These are phyloP conservation scores for Solanum hybrid DNA, from an alignment of 305 asterid species.

Conservation along the genomic window DNA sequence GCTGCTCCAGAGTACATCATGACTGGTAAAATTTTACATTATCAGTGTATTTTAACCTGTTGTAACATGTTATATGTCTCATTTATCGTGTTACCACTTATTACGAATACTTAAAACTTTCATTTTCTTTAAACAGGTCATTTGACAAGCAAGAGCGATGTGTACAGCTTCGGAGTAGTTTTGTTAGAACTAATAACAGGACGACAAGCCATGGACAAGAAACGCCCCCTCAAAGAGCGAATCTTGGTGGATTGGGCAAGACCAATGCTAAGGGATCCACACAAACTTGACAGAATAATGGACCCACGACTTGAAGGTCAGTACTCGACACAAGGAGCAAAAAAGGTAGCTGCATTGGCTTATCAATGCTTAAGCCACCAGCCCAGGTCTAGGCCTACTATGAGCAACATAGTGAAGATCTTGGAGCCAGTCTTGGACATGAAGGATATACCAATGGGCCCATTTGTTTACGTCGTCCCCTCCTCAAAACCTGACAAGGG, in stretches of 20 bases:
- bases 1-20: constrained; percentile 25
- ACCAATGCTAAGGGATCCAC: constrained; percentile 15
- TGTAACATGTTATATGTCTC: not conserved
- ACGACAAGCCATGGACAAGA: constrained; percentile 11
- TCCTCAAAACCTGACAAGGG: not conserved
- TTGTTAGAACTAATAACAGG: constrained; percentile 21
- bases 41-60: not conserved
- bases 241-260: constrained; percentile 18
- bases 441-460: constrained; percentile 5
- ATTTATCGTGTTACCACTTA: not conserved
- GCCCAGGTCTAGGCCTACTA: constrained; percentile 16
- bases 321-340: constrained; percentile 18
- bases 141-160: constrained; percentile 22
- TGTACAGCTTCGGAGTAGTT: constrained; percentile 23
- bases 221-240: constrained; percentile 5
- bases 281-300: constrained; percentile 16
- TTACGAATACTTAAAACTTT: not conserved
- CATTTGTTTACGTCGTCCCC: constrained; percentile 16
- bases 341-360: constrained; percentile 22
- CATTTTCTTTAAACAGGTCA: constrained; percentile 9
- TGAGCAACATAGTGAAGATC: constrained; percentile 13
- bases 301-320: constrained; percentile 23
- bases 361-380: constrained; percentile 17
- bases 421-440: constrained; percentile 13
- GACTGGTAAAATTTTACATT: constrained; percentile 8